Conservation (phyloP, 2,329 filamentous ascomycete species). For the Moelleriella libera region DNA sequence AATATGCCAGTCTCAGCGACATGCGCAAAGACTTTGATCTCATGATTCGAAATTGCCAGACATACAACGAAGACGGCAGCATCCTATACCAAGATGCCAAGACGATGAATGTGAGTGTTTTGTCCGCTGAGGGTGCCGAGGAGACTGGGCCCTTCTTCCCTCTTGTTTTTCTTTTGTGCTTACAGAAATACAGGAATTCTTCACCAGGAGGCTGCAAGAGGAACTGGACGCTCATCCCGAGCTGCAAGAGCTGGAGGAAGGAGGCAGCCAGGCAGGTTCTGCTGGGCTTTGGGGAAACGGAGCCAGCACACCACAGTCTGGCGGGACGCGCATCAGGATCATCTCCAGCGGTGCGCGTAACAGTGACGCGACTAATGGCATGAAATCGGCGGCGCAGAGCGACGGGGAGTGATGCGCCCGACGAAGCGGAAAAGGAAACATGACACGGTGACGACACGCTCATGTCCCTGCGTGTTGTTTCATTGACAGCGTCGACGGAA, state of each 20-base stretch:
- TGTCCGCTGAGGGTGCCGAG: neutral
- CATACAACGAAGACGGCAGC: constrained; percentile 93
- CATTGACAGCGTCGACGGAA: no score
- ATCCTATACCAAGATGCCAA: constrained; percentile 86
- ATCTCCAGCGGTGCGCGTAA: constrained; percentile 26
- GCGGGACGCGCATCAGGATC: constrained; percentile 56
- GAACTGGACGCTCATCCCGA: constrained; percentile 39
- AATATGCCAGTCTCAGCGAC: constrained; percentile 70
- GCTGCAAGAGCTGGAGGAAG: constrained; percentile 39
- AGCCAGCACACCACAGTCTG: constrained; percentile 52
- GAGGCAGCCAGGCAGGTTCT: constrained; percentile 20
- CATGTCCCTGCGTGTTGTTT: no score
- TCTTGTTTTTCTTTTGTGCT: no score
- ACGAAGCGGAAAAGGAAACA: neutral
- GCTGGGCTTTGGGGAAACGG: constrained; percentile 32
- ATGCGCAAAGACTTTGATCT: constrained; percentile 71
- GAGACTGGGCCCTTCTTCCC: neutral
- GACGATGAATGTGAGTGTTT: constrained; percentile 64
- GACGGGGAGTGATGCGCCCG: constrained; percentile 32
- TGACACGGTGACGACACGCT: no score
- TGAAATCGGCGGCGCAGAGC: constrained; percentile 29
- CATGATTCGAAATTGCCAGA: constrained; percentile 82
- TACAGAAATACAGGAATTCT: constrained; percentile 33
- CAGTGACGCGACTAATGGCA: constrained; percentile 19
- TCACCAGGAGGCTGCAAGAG: constrained; percentile 37